Base-by-base conservation (phyloP, 208 protist genomes). In the Acanthamoeba comandoni region DNA sequence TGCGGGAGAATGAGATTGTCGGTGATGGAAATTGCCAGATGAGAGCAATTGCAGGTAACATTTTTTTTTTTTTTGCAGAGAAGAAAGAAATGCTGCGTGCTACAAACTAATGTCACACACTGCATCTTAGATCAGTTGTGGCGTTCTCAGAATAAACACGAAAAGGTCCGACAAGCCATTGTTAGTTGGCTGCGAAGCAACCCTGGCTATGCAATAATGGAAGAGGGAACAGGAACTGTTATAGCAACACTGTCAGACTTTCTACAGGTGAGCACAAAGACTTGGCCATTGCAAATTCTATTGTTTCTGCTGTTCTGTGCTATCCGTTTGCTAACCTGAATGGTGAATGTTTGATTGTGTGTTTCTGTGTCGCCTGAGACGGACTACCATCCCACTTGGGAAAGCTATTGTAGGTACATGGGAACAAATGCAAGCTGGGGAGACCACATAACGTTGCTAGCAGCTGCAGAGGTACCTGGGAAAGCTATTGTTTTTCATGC, bases 11-110 rank as follows among this genome's bases (percentile, higher is more conserved):
- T 0, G 51, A 62, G 15, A 43, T 87, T 13, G 57, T 67, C 12
- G 77, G 77, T 3, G 77, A 87, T 43, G 77, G 77, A 29, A 87
- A 87, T 31, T 87, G 77, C 12, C 77, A 87, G 48, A 87, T 87
- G 77, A 26, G 77, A 3, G 77, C 77, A 31, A 64, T 87, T 19
- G n/a, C n/a, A n/a, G n/a, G n/a, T n/a, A n/a, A n/a, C n/a, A n/a
- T n/a, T n/a, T n/a, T n/a, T n/a, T n/a, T n/a, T n/a, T n/a, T n/a
- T n/a, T n/a, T n/a, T n/a, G n/a, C n/a, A n/a, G n/a, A n/a, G n/a
- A n/a, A n/a, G n/a, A n/a, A n/a, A n/a, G n/a, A n/a, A n/a, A n/a
- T n/a, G n/a, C n/a, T n/a, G n/a, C n/a, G n/a, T n/a, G n/a, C n/a
- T n/a, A n/a, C n/a, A n/a, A n/a, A n/a, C n/a, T n/a, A n/a, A n/a